Evolutionary conservation across 176 grass and related monocot genomes (phyloP).

Genomic region (Cymbopogon citratus): DNA sequence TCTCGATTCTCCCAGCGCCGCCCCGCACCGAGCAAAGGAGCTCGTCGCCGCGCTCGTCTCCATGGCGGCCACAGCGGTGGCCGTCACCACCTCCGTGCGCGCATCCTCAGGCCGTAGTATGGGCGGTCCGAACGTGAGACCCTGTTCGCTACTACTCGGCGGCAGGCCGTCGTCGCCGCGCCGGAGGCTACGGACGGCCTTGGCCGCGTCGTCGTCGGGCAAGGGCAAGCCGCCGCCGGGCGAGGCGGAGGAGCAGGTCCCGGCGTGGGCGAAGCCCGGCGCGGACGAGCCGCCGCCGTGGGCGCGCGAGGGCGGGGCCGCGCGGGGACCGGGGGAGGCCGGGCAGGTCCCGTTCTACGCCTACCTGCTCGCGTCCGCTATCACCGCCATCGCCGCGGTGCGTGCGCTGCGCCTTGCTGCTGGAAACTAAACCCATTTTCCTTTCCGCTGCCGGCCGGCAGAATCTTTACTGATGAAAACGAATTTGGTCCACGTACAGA

Average conservation of each 20-base stretch:
- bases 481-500: conserved; percentile 26
- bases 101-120: background rate
- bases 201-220: conserved; percentile 21
- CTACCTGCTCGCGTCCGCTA: conserved; percentile 78
- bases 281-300: conserved; percentile 81
- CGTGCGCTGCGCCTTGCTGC: conserved; percentile 15
- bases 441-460: background rate
- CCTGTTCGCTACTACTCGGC: background rate
- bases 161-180: background rate
- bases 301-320: conserved; percentile 44
- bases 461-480: background rate
- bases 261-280: conserved; percentile 69
- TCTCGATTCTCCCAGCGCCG: too few species aligned
- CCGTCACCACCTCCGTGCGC: conserved; percentile 3
- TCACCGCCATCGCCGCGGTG: conserved; percentile 92
- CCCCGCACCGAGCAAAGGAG: too few species aligned
- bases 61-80: conserved; percentile 9
- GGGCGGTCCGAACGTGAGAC: background rate
- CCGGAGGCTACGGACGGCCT: conserved; percentile 22
- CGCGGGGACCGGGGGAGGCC: conserved; percentile 6
- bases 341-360: conserved; percentile 54
- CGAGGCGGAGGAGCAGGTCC: conserved; percentile 62
- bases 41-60: background rate
- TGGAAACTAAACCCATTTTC: too few species aligned
- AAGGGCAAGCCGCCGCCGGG: conserved; percentile 51